These are phyloP conservation scores for Ramalina intermedia DNA, from an alignment of 495 filamentous ascomycete genomes.

Conservation along the genomic window DNA sequence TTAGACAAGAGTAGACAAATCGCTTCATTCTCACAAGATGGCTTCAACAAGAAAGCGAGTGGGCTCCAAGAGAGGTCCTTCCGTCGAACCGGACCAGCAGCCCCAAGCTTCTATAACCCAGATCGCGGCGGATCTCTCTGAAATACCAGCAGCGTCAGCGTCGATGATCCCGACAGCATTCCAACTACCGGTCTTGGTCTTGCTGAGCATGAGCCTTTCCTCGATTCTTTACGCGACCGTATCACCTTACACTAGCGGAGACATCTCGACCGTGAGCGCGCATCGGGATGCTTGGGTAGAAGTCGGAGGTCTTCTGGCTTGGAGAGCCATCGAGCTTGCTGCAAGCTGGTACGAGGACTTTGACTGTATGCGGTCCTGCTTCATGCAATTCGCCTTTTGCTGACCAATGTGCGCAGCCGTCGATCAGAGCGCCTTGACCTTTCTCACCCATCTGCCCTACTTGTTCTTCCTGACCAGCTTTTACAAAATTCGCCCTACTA, in stretches of 20 bases:
- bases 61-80: background rate
- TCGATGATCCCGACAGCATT: slow-evolving; percentile 28
- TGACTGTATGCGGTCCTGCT: slow-evolving; percentile 37
- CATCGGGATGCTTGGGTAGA: slow-evolving; percentile 45
- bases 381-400: background rate
- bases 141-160: slow-evolving; percentile 2
- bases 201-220: slow-evolving; percentile 47
- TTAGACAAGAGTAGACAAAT: no score
- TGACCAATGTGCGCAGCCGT: slow-evolving; percentile 31
- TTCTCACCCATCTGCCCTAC: slow-evolving; percentile 57
- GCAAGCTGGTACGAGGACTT: slow-evolving; percentile 56
- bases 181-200: slow-evolving; percentile 48
- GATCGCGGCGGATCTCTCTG: slow-evolving; percentile 3
- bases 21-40: no score
- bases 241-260: slow-evolving; percentile 32
- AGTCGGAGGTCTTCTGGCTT: slow-evolving; percentile 44
- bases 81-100: background rate
- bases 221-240: slow-evolving; percentile 40
- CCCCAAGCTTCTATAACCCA: background rate
- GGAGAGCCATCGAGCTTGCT: slow-evolving; percentile 55
- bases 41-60: background rate
- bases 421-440: slow-evolving; percentile 52
- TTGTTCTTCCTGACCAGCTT: slow-evolving; percentile 58
- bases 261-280: slow-evolving; percentile 48
- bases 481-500: slow-evolving; percentile 48